A percentile compares a stretch with the other conserved stretches of the same genome.
These are phyloP conservation scores for Alternaria postmessia DNA, from an alignment of 2,329 filamentous ascomycete genomes.

Conservation along the genomic window DNA sequence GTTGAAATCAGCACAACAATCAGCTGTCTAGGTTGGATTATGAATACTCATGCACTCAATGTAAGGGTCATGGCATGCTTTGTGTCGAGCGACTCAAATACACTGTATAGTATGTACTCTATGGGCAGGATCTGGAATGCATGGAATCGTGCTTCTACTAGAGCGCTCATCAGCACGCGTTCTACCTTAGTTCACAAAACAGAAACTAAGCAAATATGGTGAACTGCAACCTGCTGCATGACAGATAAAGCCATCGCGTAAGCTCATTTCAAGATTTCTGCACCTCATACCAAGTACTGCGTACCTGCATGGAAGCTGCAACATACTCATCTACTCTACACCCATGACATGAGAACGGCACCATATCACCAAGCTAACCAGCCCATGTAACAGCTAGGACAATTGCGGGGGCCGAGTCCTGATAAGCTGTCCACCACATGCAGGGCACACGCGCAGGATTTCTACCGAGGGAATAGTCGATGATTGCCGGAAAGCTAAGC, in stretches of 20 bases:
- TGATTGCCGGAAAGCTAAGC: slow-evolving; percentile 11
- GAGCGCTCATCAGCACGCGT: not conserved
- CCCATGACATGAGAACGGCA: not conserved
- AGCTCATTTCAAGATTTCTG: not conserved
- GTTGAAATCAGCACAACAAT: not conserved
- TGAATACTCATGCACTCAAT: not conserved
- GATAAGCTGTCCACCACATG: not conserved
- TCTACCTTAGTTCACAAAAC: not conserved
- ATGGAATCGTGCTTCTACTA: not conserved
- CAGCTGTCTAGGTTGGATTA: not conserved
- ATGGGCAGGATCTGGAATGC: not conserved
- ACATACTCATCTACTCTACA: not conserved
- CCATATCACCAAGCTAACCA: not conserved
- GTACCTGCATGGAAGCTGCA: not conserved
- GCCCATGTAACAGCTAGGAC: not conserved
- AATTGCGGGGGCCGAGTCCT: not conserved
- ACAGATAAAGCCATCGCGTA: not conserved
- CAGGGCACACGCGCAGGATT: not conserved
- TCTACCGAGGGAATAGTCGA: not conserved
- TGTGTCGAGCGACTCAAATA: not conserved
- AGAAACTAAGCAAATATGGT: not conserved
- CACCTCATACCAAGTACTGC: not conserved
- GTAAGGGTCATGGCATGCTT: not conserved
- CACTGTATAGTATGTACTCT: slow-evolving; percentile 13
- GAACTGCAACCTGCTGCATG: not conserved